Evolutionary conservation across 352 stramenopile species (phyloP), one percentile per base, ranked within the genome.

Genomic region (Pythium myriotylum): DNA sequence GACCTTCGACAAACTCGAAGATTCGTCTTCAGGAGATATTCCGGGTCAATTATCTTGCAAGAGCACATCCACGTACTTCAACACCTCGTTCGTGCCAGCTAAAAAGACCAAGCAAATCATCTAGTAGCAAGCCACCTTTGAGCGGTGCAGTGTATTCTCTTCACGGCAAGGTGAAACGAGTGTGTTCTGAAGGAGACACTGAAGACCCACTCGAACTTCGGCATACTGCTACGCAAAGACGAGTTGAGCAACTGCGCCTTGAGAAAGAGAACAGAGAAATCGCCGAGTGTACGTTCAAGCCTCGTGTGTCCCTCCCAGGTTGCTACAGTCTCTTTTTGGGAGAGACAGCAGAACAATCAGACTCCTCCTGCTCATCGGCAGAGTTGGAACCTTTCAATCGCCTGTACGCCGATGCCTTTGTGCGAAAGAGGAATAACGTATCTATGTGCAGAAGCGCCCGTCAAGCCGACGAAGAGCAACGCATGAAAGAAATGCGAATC

Each of bases 231-330:
- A 19, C 70, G 3, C 46, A 68, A 19, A 29, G 57, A 19, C 47
- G 65, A n/a, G 23, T 89, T 2, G 48, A 60, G 5, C 55, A 71
- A 48, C 45, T 89, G 53, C 74, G 73, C 0, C 59, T 66, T n/a
- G 56, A 33, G 4, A 77, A 86, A 54, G 43, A 71, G 19, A 40
- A 72, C 10, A 37, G 71, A 16, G 79, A 86, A 33, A 27, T 86
- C 4, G 68, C 73, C 16, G 66, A 82, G 24, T 89, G 79, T 47
- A 89, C 79, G 5, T 88, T 88, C 59, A 73, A 75, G 20, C 79
- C 79, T 19, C 56, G 24, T 0, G 75, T 84, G 14, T 56, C 35
- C 1, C 20, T 23, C 5, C 0, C 4, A 8, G 32, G 26, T 51
- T 39, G 23, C 33, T 60, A 62, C 27, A 40, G 62, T 20, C 29